These are phyloP conservation scores for Crepidotus variabilis DNA, from an alignment of 768 basidiomycete genomes.

Conservation along the genomic window DNA sequence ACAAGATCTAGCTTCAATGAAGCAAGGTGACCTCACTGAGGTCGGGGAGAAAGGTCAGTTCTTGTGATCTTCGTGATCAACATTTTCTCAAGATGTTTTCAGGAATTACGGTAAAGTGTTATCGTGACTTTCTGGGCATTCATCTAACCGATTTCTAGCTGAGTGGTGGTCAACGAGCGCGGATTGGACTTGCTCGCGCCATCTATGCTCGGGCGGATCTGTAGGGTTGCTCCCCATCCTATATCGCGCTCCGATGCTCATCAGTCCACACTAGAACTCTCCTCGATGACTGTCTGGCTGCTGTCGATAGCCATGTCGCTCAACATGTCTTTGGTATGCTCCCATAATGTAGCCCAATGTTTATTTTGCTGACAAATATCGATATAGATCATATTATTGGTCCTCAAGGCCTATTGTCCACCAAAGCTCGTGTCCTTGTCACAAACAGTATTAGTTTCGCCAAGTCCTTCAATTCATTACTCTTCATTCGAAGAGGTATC, in stretches of 20 bases:
- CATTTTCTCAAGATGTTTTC: constrained; percentile 1
- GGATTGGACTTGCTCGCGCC: constrained; percentile 80
- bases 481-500: constrained; percentile 77
- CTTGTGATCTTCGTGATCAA: background rate
- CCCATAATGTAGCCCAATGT: background rate
- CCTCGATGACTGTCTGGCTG: constrained; percentile 87
- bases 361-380: background rate
- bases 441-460: constrained; percentile 89
- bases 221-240: constrained; percentile 35
- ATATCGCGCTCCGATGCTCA: background rate
- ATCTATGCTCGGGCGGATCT: constrained; percentile 91
- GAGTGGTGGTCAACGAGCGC: constrained; percentile 82
- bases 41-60: constrained; percentile 77
- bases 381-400: constrained; percentile 77
- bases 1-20: constrained; percentile 74
- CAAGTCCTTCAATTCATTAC: constrained; percentile 68
- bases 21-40: constrained; percentile 80
- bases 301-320: constrained; percentile 84
- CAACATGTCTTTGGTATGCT: constrained; percentile 75
- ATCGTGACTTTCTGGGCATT: background rate
- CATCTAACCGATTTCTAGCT: constrained; percentile 34
- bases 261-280: constrained; percentile 45
- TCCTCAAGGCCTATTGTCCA: constrained; percentile 74
- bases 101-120: constrained; percentile 54
- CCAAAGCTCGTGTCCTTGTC: constrained; percentile 81